These are phyloP conservation scores for Plantago lanceolata DNA, from an alignment of 305 asterid genomes.

Conservation along the genomic window DNA sequence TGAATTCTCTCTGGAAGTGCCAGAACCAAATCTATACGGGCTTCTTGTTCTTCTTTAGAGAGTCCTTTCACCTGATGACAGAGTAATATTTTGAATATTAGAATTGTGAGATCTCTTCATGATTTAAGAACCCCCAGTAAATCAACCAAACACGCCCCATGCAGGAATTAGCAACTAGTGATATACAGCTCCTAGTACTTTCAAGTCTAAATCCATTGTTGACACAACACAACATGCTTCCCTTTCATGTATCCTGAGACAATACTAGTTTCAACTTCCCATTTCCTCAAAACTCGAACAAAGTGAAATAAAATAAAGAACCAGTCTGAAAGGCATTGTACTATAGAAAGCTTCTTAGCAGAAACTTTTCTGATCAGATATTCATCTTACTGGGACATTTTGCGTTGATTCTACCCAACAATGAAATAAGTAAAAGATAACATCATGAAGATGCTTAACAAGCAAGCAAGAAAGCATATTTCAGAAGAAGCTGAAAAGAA, in stretches of 20 bases:
- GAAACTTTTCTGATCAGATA: too few relatives aligned
- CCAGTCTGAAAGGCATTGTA: neutral
- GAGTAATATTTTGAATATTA: slow-evolving; percentile 16
- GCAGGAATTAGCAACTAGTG: neutral
- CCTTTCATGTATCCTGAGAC: neutral
- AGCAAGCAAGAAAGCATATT: neutral
- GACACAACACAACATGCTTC: neutral
- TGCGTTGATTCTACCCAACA: too few relatives aligned
- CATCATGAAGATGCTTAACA: neutral
- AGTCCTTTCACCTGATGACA: slow-evolving; percentile 62
- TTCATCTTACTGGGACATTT: too few relatives aligned
- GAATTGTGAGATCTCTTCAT: neutral
- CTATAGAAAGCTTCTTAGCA: neutral
- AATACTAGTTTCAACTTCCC: neutral
- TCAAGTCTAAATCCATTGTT: neutral
- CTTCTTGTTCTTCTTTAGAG: slow-evolving; percentile 55
- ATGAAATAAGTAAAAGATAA: neutral
- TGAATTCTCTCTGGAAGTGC: slow-evolving; percentile 60
- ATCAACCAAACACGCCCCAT: neutral
- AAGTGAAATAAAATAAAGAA: neutral
- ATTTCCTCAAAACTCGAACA: neutral
- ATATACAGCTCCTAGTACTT: neutral
- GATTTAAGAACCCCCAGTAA: neutral
- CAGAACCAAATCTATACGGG: slow-evolving; percentile 63
- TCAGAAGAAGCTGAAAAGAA: neutral